phyloP scores from a whole-genome alignment of 2,329 filamentous ascomycete genomes.

The Aspergillus latus region DNA sequence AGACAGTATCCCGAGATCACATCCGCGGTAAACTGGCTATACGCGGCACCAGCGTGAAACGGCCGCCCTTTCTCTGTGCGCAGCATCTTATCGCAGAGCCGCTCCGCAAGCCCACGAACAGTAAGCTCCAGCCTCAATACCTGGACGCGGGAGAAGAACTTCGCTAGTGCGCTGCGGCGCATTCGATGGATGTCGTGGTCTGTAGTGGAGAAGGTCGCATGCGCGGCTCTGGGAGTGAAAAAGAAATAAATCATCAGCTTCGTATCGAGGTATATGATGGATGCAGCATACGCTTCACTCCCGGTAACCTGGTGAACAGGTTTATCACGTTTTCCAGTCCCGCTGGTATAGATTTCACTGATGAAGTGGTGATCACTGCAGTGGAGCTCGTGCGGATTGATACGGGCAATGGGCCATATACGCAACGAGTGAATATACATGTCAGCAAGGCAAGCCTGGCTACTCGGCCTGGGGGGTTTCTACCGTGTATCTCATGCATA shows the following conservation, averaged over 20 bases:
- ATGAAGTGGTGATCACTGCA: constrained; percentile 8
- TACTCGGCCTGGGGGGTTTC: too few relatives aligned
- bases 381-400: constrained; percentile 13
- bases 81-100: background rate
- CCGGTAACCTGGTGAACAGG: background rate
- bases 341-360: constrained; percentile 11
- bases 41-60: background rate
- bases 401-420: constrained; percentile 13
- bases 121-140: background rate
- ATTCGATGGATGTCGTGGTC: constrained; percentile 13
- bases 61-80: background rate
- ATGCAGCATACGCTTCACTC: background rate
- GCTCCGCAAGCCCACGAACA: background rate
- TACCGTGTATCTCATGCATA: constrained; percentile 13
- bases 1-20: background rate
- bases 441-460: background rate
- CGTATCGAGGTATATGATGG: background rate
- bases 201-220: background rate
- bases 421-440: background rate
- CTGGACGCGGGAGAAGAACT: constrained; percentile 12
- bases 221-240: background rate
- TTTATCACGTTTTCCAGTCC: constrained; percentile 7
- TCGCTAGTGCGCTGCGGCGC: constrained; percentile 11
- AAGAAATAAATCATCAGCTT: too few relatives aligned
- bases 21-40: background rate